Percentiles rank a stretch among this genome's conserved stretches.
Conservation (phyloP, 768 basidiomycete genomes). For the Crassisporium funariophilum region DNA sequence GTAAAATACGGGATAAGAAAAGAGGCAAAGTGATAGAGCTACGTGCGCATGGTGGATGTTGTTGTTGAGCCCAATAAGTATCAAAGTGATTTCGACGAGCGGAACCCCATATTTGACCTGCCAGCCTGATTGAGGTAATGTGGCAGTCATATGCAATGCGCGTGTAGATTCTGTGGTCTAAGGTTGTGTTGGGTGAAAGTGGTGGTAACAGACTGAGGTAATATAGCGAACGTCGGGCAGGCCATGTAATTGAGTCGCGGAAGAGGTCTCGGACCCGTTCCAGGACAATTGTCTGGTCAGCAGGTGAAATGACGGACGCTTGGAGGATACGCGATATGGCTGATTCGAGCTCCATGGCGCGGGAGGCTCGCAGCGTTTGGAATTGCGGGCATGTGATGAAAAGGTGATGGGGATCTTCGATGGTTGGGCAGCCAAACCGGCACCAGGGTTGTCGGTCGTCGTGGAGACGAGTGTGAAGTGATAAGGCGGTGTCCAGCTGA, state of each 20-base stretch:
- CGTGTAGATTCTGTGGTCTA: not conserved
- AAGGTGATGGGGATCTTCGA: constrained; percentile 2
- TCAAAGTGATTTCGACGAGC: too few species aligned
- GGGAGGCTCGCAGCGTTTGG: not conserved
- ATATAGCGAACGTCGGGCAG: constrained; percentile 1
- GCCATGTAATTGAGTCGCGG: constrained; percentile 3
- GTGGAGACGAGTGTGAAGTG: not conserved
- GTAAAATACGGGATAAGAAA: too few species aligned
- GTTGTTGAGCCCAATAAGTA: too few species aligned
- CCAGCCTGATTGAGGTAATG: not conserved
- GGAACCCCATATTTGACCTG: constrained; percentile 4
- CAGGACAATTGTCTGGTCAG: too few species aligned
- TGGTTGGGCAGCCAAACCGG: not conserved
- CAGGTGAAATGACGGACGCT: too few species aligned
- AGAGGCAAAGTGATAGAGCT: too few species aligned
- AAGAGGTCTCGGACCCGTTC: not conserved
- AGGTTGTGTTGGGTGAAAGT: not conserved
- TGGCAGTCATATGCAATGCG: constrained; percentile 1
- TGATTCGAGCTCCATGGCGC: too few species aligned
- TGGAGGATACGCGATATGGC: too few species aligned
- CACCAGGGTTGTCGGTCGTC: constrained; percentile 4
- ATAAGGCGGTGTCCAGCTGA: constrained; percentile 1
- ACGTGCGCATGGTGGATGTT: too few species aligned
- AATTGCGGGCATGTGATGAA: constrained; percentile 3
- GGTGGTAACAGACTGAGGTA: constrained; percentile 1